Percentiles rank a stretch among this genome's conserved stretches.
These are phyloP conservation scores for Epichloe elymi DNA, from an alignment of 2,329 filamentous ascomycete species.

Conservation along the genomic window DNA sequence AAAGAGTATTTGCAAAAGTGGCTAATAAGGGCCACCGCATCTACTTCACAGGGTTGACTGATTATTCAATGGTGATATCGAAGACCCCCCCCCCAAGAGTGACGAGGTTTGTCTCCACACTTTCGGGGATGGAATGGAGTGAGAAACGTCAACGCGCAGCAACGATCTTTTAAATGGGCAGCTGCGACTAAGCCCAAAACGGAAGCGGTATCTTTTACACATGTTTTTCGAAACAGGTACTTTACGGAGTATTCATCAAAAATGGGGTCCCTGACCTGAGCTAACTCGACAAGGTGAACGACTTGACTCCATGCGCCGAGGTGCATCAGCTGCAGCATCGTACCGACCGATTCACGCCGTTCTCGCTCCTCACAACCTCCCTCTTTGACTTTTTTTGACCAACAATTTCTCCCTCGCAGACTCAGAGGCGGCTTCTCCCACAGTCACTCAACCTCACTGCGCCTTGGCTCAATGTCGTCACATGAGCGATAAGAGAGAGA, in stretches of 20 bases:
- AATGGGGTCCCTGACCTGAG: background rate
- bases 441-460: background rate
- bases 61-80: background rate
- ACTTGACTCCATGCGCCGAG: background rate
- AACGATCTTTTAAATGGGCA: too few species aligned
- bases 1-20: background rate
- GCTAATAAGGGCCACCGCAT: background rate
- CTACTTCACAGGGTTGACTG: background rate
- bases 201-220: background rate
- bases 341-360: conserved; percentile 1
- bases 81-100: background rate
- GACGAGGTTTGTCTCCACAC: too few species aligned
- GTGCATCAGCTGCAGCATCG: too few species aligned
- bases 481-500: background rate
- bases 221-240: too few species aligned
- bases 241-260: too few species aligned
- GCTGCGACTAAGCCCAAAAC: too few species aligned
- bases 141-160: too few species aligned
- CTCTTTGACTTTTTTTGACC: background rate
- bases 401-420: background rate
- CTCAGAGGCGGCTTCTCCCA: too few species aligned
- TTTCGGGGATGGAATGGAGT: too few species aligned
- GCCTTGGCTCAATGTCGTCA: background rate
- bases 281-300: background rate
- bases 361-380: conserved; percentile 1